Percentiles rank a stretch among this genome's conserved stretches.
These are phyloP conservation scores for Bauhinia variegata DNA, from an alignment of 306 rosid species.

Conservation along the genomic window DNA sequence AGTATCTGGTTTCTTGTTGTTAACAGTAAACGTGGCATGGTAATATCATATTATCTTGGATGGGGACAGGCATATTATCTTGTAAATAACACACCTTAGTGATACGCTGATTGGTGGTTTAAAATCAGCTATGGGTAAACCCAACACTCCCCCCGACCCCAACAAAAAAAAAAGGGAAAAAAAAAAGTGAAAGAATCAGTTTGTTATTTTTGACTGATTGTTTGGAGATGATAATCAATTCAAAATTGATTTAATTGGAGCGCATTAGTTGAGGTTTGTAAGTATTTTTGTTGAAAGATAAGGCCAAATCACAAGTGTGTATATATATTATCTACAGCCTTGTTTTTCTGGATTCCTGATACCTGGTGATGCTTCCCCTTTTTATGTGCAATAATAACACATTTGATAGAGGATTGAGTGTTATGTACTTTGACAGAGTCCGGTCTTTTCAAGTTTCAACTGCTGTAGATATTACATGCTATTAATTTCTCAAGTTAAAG, in stretches of 20 bases:
- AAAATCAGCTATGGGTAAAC: slow-evolving; percentile 26
- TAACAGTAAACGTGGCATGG: not conserved
- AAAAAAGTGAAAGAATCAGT: not conserved
- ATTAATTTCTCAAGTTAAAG: too few relatives aligned
- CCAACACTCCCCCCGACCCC: too few relatives aligned
- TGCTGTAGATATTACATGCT: not conserved
- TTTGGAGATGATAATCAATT: slow-evolving; percentile 15
- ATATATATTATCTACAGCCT: slow-evolving; percentile 9
- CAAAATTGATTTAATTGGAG: slow-evolving; percentile 5
- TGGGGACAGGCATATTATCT: not conserved
- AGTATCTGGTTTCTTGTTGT: slow-evolving; percentile 19
- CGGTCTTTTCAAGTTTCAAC: not conserved
- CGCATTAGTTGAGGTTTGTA: slow-evolving; percentile 8
- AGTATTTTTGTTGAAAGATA: slow-evolving; percentile 5
- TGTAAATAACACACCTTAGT: not conserved
- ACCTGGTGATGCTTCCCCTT: too few relatives aligned
- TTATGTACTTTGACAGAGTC: slow-evolving; percentile 4
- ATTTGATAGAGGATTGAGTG: not conserved
- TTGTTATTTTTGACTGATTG: not conserved
- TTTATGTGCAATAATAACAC: slow-evolving; percentile 8
- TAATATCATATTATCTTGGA: not conserved
- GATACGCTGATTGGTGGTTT: slow-evolving; percentile 5
- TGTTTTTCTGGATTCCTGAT: slow-evolving; percentile 9
- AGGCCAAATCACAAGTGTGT: slow-evolving; percentile 17
- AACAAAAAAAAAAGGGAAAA: not conserved